Evolutionary conservation across 2,329 filamentous ascomycete genomes (phyloP), one percentile per base, ranked within the genome.

Genomic region (Penicillium sp.): DNA sequence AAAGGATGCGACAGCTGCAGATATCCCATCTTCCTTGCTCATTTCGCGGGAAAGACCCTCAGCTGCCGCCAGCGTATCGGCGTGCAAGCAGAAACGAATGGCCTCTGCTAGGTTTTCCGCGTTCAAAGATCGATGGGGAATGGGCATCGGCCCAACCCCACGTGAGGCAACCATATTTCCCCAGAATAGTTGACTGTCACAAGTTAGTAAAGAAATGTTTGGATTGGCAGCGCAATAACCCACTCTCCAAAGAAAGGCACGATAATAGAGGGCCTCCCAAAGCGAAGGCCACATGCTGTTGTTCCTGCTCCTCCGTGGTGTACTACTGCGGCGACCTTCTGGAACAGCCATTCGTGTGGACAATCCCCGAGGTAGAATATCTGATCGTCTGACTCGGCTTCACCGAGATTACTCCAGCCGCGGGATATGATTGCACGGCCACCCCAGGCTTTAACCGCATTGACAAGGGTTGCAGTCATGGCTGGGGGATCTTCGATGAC

Each of bases 261-360:
- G n/a, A 81, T 70, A 1, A 75, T 61, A 0, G 78, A 80, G 0
- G 79, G 78, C n/a, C 70, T 63, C 1, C 73, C 78, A 37, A 75
- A 69, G 4, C 70, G 63, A 7, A 81, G 70, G 0, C 79, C 78
- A 27, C 72, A 74, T 6, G 79, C 78, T 3, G 79, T 80, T 0
- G 77, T 80, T 1, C 79, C 79, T 14, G 79, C 79, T 22, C 79
- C 79, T 31, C 79, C 79, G 47, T 82, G 78, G 53, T 82, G 79
- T 0, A 81, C 72, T 0, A 81, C 79, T 30, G 71, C 73, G 0
- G 75, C 71, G 3, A 81, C 77, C n/a, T 73, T 69, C 53, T 77
- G 72, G 57, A 81, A 81, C 0, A 81, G 67, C 79, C 79, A 81
- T 53, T 80, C 75, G 46, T 80, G 77, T 1, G 78, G 79, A 31